Evolutionary conservation across 208 protist species (phyloP), one percentile per base, ranked within the genome.

Genomic region (Acanthamoeba castellanii): DNA sequence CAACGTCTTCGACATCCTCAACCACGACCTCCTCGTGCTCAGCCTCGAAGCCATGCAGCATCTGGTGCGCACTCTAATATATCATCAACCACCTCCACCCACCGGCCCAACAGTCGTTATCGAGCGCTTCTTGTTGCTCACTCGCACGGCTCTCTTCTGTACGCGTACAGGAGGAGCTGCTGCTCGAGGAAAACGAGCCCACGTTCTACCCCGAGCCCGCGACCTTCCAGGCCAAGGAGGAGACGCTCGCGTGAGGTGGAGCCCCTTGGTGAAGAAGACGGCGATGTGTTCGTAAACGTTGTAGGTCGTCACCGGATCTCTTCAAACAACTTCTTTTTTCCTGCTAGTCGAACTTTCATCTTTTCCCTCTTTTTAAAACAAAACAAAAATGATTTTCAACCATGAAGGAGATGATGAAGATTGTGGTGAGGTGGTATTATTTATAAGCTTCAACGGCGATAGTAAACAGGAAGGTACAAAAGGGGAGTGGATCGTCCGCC

Each of bases 1-100:
- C 68, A 94, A 94, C 68, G 89, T 94, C 45, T 94, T 34, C 47
- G 89, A 94, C 37, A 94, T 94, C n/a, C 55, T 94, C 50, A 55
- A 66, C 45, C 47, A 76, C 45, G 68, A 94, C 68, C 45, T 50
- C 42, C 45, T 94, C 11, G 89, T 94, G 27, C 68, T 94, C 42
- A 94, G 50, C 85, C 34, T 92, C 7, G 85, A 92, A 37, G 85
- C 85, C 25, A 16, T 92, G 30, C 57, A 87, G 13, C 50, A 87
- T 32, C 27, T 87, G 78, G 78, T 87, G 32, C 78, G 74, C 64
- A 72, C 9, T 11, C 34, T 5, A 13, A 0, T 27, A 13, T 1
- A 0, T 27, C 22, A 27, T 5, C 20, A 20, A 27, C 13, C 57
- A 18, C 57, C 57, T 18, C 3, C 20, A 57, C 1, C 52, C 6